Percentiles rank a stretch among this genome's conserved stretches.
Evolutionary conservation across 129 eudicot species (phyloP).

Genomic region (Escallonia rubra): DNA sequence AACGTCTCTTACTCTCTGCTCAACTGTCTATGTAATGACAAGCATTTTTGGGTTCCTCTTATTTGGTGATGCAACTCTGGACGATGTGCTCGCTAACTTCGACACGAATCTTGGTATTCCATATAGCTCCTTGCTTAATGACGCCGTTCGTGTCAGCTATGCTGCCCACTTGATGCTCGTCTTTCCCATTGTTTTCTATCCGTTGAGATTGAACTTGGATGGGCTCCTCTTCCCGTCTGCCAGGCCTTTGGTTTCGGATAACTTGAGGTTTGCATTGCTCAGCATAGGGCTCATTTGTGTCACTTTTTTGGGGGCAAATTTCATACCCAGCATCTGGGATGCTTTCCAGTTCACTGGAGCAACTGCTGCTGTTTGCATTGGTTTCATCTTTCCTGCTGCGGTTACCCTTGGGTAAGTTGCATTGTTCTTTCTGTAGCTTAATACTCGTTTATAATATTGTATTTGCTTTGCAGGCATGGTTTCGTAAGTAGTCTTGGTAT

Average conservation of each 20-base stretch:
- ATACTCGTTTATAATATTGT: too few species aligned
- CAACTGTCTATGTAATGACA: conserved; percentile 73
- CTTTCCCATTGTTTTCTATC: conserved; percentile 82
- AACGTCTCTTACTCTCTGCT: conserved; percentile 68
- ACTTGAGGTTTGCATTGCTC: conserved; percentile 56
- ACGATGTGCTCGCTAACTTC: conserved; percentile 92
- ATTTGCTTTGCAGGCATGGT: too few species aligned
- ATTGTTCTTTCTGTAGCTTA: not conserved
- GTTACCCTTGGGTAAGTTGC: conserved; percentile 64
- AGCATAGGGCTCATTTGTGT: conserved; percentile 54
- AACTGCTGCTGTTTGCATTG: conserved; percentile 81
- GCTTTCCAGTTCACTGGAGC: conserved; percentile 92
- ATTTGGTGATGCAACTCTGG: conserved; percentile 78
- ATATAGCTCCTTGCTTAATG: conserved; percentile 65
- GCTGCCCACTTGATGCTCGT: conserved; percentile 95
- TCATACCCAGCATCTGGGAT: conserved; percentile 91
- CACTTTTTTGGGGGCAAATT: conserved; percentile 73
- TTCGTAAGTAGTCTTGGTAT: too few species aligned
- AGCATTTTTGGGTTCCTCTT: conserved; percentile 85
- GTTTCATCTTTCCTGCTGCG: conserved; percentile 82
- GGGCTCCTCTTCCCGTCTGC: conserved; percentile 66
- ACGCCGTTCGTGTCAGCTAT: conserved; percentile 89
- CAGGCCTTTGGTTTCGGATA: conserved; percentile 55
- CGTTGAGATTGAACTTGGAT: conserved; percentile 72
- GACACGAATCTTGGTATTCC: conserved; percentile 80